Evolutionary conservation across 2,329 filamentous ascomycete genomes (phyloP).

Genomic region (Colletotrichum costaricense): DNA sequence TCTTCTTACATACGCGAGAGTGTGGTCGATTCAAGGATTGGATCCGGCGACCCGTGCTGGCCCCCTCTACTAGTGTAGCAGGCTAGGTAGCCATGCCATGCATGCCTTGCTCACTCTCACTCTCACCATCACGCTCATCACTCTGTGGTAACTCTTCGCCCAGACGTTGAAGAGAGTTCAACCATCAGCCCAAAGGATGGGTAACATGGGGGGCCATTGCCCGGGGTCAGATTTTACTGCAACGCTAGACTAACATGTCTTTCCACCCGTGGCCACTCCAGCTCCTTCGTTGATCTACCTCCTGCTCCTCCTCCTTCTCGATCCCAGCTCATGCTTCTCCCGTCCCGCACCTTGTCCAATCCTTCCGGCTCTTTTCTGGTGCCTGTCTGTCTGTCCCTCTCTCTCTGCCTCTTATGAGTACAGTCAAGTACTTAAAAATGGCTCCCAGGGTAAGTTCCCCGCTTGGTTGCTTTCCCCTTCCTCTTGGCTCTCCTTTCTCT

Average conservation of each 20-base stretch:
- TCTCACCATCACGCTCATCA: too few species aligned
- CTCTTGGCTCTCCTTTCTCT: conserved; percentile 2
- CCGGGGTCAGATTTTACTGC: conserved; percentile 11
- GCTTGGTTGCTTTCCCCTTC: background rate
- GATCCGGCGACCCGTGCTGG: conserved; percentile 1
- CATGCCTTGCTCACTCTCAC: background rate
- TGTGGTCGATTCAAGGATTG: conserved; percentile 18
- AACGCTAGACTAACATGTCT: conserved; percentile 3
- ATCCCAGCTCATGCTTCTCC: background rate
- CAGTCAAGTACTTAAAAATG: conserved; percentile 27
- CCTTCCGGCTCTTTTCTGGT: background rate
- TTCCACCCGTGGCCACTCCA: conserved; percentile 13
- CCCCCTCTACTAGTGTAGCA: conserved; percentile 10
- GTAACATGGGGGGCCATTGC: conserved; percentile 13
- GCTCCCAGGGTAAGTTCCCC: conserved; percentile 17
- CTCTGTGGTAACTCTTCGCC: background rate
- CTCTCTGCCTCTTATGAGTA: conserved; percentile 10
- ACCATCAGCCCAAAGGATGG: conserved; percentile 25
- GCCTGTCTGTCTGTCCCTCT: background rate
- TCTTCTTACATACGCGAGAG: background rate
- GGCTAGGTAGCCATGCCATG: conserved; percentile 13
- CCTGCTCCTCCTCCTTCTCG: background rate
- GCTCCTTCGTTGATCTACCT: conserved; percentile 16
- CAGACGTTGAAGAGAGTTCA: background rate
- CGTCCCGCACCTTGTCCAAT: conserved; percentile 9